A percentile compares a stretch with the other conserved stretches of the same genome.
Conservation (phyloP, 176 grass and related monocot species). For the Cenchrus purpureus region DNA sequence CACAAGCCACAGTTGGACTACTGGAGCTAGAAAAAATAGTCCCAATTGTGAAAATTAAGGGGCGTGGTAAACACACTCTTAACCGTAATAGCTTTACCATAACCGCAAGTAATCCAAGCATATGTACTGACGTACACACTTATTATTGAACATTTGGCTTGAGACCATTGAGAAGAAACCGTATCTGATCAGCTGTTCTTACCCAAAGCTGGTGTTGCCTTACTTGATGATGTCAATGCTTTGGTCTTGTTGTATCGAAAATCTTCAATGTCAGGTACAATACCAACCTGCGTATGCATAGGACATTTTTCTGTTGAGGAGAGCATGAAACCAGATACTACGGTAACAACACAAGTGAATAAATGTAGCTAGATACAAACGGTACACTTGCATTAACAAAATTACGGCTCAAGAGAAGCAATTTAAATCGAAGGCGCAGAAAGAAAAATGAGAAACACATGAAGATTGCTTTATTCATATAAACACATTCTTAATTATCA, state of each 20-base stretch:
- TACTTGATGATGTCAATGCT: constrained; percentile 41
- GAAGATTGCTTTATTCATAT: not conserved
- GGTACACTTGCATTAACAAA: constrained; percentile 5
- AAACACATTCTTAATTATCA: constrained; percentile 20
- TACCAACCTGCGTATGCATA: constrained; percentile 49
- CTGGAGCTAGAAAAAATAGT: constrained; percentile 20
- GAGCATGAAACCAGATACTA: not conserved
- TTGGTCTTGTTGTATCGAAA: constrained; percentile 67
- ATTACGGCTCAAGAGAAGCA: not conserved
- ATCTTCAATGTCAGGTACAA: constrained; percentile 83
- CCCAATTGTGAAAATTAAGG: not conserved
- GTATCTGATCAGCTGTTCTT: constrained; percentile 31
- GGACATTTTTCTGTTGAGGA: not conserved
- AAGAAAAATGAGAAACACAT: constrained; percentile 4
- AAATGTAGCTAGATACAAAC: not conserved
- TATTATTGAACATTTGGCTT: constrained; percentile 4
- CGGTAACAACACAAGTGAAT: constrained; percentile 6
- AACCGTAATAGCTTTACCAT: not conserved
- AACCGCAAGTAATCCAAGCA: not conserved
- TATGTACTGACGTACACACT: not conserved
- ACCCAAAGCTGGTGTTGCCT: constrained; percentile 24
- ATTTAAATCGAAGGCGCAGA: constrained; percentile 31
- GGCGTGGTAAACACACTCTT: constrained; percentile 1
- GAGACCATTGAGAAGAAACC: not conserved
- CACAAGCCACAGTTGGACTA: not conserved